Percentiles rank a stretch among this genome's conserved stretches.
These are phyloP conservation scores for Cutaneotrichosporon arboriforme DNA, from an alignment of 1,284 basidiomycete genomes.

Conservation along the genomic window DNA sequence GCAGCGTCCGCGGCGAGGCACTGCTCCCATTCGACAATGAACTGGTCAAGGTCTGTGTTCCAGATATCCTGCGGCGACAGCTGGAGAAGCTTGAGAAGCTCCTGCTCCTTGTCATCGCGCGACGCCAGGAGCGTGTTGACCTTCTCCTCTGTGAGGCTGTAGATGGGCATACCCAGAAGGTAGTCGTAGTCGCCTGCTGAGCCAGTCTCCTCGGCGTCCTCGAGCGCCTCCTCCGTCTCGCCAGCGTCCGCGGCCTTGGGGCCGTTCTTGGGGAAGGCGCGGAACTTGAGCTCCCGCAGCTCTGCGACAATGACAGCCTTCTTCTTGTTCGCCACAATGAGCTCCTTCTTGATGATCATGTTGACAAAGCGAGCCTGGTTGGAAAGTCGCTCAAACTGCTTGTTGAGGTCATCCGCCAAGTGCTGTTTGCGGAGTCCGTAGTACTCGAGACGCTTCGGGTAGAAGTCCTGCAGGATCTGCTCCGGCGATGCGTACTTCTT, in stretches of 20 bases:
- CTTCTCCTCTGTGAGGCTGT: slow-evolving; percentile 90
- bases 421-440: slow-evolving; percentile 96
- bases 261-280: slow-evolving; percentile 65
- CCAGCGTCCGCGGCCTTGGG: slow-evolving; percentile 66
- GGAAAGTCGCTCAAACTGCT: slow-evolving; percentile 73
- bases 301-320: slow-evolving; percentile 81
- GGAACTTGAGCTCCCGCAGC: slow-evolving; percentile 76
- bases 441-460: slow-evolving; percentile 77
- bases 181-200: slow-evolving; percentile 81
- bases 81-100: slow-evolving; percentile 72
- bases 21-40: slow-evolving; percentile 77
- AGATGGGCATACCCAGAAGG: slow-evolving; percentile 89
- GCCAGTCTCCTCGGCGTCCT: slow-evolving; percentile 53
- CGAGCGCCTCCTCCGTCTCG: slow-evolving; percentile 62
- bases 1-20: slow-evolving; percentile 55
- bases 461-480: slow-evolving; percentile 92
- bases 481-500: slow-evolving; percentile 87
- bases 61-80: slow-evolving; percentile 80
- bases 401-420: slow-evolving; percentile 78
- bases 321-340: slow-evolving; percentile 90
- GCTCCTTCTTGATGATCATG: slow-evolving; percentile 86
- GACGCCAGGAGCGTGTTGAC: slow-evolving; percentile 80
- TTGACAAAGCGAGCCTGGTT: slow-evolving; percentile 97
- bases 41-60: slow-evolving; percentile 81
- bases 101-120: slow-evolving; percentile 74